Evolutionary conservation across 495 filamentous ascomycete species (phyloP).

Genomic region (Talaromyces liani): DNA sequence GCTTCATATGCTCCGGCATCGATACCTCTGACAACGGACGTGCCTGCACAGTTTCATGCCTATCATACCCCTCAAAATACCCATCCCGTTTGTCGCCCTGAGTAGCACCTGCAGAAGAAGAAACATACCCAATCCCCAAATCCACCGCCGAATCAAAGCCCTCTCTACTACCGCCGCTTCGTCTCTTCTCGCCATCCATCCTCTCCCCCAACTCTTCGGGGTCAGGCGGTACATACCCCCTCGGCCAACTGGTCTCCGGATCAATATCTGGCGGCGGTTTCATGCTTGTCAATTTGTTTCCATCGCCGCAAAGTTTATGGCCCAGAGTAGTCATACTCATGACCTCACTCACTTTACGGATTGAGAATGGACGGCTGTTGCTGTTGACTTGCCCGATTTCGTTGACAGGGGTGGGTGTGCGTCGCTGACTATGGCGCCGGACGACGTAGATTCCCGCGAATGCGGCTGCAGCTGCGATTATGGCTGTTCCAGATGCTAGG

Average conservation of each 20-base stretch:
- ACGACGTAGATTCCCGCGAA: not conserved
- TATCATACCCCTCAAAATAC: not conserved
- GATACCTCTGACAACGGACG: not conserved
- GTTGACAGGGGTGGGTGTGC: not conserved
- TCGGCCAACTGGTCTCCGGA: not conserved
- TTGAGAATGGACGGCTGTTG: not conserved
- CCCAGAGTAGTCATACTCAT: not conserved
- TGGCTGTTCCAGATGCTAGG: not conserved
- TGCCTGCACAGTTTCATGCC: too few species aligned
- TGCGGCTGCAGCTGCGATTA: not conserved
- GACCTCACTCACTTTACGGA: not conserved
- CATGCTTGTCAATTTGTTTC: not conserved
- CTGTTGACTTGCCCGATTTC: not conserved
- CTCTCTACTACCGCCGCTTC: not conserved
- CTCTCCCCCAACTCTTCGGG: not conserved
- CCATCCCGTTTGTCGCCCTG: not conserved
- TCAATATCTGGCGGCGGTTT: not conserved
- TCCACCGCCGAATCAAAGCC: not conserved
- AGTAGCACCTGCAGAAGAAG: not conserved
- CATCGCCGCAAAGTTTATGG: not conserved
- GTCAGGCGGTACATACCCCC: not conserved
- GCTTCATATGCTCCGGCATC: not conserved
- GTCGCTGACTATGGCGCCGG: not conserved
- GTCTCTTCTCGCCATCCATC: not conserved
- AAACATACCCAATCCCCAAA: not conserved